phyloP scores from a whole-genome alignment of 2,329 filamentous ascomycete genomes.

The Cryphonectria nitschkei region DNA sequence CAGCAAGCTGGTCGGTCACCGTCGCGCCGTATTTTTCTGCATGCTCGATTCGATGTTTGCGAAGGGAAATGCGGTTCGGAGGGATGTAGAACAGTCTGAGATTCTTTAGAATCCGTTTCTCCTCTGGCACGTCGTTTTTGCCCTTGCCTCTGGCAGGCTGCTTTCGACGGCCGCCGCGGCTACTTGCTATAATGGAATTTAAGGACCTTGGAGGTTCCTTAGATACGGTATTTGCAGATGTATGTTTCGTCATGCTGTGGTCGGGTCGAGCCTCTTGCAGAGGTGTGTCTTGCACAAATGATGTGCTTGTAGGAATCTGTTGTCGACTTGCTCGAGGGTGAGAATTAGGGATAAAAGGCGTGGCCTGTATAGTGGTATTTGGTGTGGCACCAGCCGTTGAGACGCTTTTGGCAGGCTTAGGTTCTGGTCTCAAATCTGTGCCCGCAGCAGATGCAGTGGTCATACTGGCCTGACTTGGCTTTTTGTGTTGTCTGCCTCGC shows the following conservation, averaged over 20 bases:
- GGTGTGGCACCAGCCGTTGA: slow-evolving; percentile 16
- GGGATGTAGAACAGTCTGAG: slow-evolving; percentile 79
- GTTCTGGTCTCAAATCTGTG: slow-evolving; percentile 10
- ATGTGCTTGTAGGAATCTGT: slow-evolving; percentile 27
- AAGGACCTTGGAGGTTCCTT: slow-evolving; percentile 27
- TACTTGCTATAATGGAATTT: slow-evolving; percentile 35
- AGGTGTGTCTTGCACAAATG: slow-evolving; percentile 39
- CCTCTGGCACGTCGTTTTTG: slow-evolving; percentile 53
- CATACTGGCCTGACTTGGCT: slow-evolving; percentile 16
- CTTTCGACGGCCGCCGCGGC: neutral
- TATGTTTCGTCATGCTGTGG: slow-evolving; percentile 35
- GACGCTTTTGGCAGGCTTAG: neutral
- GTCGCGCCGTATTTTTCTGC: slow-evolving; percentile 74
- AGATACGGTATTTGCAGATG: slow-evolving; percentile 30
- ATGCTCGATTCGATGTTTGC: slow-evolving; percentile 74
- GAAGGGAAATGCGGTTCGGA: slow-evolving; percentile 72
- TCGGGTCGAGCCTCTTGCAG: slow-evolving; percentile 32
- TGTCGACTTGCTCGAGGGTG: slow-evolving; percentile 15
- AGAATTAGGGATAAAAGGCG: neutral
- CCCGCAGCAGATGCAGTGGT: neutral
- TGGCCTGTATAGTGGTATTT: slow-evolving; percentile 17
- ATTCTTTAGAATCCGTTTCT: slow-evolving; percentile 61
- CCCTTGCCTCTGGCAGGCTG: slow-evolving; percentile 48
- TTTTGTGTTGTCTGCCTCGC: slow-evolving; percentile 6
- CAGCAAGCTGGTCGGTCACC: slow-evolving; percentile 64